Conservation (phyloP, 2,329 filamentous ascomycete species). For the Calonectria hawksworthii region DNA sequence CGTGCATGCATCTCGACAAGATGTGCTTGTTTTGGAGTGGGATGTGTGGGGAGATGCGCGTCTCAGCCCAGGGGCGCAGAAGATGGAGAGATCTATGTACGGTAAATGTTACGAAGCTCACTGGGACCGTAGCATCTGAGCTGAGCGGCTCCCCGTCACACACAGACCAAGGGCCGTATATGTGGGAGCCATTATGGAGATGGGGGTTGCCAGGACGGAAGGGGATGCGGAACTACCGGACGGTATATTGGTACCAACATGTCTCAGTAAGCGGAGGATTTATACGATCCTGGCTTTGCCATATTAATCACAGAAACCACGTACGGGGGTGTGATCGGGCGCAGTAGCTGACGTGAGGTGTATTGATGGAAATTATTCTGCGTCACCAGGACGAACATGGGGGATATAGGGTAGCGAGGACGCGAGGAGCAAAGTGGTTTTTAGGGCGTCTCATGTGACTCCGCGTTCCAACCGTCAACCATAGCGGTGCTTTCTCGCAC, state of each 20-base stretch:
- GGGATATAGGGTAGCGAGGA: conserved; percentile 13
- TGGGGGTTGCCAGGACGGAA: neutral
- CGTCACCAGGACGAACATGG: neutral
- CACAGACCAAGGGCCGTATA: neutral
- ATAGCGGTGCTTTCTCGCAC: conserved; percentile 36
- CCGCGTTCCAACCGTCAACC: conserved; percentile 39
- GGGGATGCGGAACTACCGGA: neutral
- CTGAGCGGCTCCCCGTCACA: conserved; percentile 6
- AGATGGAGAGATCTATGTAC: neutral
- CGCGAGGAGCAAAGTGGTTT: neutral
- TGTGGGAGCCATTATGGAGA: neutral
- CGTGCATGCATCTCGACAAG: conserved; percentile 34
- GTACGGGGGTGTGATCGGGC: neutral
- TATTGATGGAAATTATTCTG: neutral
- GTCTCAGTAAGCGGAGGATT: neutral
- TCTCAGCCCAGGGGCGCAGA: conserved; percentile 20
- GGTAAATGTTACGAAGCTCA: neutral
- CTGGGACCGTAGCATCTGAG: conserved; percentile 22
- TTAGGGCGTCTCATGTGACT: conserved; percentile 45
- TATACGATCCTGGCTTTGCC: neutral
- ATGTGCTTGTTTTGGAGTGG: conserved; percentile 17
- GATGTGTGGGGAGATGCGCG: conserved; percentile 28
- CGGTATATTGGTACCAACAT: conserved; percentile 7
- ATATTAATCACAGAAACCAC: neutral
- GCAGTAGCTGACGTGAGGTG: conserved; percentile 21